These are phyloP conservation scores for Teunomyces pallodes DNA, from an alignment of 805 yeast species.

Conservation along the genomic window DNA sequence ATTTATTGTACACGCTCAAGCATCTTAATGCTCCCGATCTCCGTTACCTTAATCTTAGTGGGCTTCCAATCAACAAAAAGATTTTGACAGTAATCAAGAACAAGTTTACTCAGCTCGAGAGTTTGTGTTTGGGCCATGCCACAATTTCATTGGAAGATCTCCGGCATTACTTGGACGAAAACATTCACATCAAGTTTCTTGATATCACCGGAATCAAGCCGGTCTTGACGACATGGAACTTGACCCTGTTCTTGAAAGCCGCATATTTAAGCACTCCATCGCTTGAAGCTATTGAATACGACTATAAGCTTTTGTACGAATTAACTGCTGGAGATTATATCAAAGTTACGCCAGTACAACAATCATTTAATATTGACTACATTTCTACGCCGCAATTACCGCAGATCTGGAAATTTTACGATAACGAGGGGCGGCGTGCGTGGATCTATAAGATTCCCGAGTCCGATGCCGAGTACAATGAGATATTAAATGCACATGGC, in stretches of 20 bases:
- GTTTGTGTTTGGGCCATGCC: conserved; percentile 43
- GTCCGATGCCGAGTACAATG: conserved; percentile 30
- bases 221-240: conserved; percentile 56
- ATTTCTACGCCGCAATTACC: conserved; percentile 30
- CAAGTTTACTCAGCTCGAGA: conserved; percentile 39
- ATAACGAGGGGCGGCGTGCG: conserved; percentile 71
- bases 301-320: conserved; percentile 53
- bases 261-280: conserved; percentile 20
- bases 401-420: conserved; percentile 49
- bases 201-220: conserved; percentile 63
- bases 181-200: conserved; percentile 45
- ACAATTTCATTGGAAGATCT: conserved; percentile 37
- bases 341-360: conserved; percentile 28
- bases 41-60: conserved; percentile 59
- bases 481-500: conserved; percentile 18
- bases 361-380: conserved; percentile 25
- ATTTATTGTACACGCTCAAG: conserved; percentile 42
- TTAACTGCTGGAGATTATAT: conserved; percentile 39
- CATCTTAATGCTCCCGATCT: conserved; percentile 45
- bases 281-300: conserved; percentile 65
- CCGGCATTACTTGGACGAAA: conserved; percentile 29
- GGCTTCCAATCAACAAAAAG: conserved; percentile 52
- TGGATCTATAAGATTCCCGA: conserved; percentile 62
- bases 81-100: conserved; percentile 37
- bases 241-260: conserved; percentile 26